Evolutionary conservation across 2,329 filamentous ascomycete genomes (phyloP).

Genomic region (Fusarium sp.): DNA sequence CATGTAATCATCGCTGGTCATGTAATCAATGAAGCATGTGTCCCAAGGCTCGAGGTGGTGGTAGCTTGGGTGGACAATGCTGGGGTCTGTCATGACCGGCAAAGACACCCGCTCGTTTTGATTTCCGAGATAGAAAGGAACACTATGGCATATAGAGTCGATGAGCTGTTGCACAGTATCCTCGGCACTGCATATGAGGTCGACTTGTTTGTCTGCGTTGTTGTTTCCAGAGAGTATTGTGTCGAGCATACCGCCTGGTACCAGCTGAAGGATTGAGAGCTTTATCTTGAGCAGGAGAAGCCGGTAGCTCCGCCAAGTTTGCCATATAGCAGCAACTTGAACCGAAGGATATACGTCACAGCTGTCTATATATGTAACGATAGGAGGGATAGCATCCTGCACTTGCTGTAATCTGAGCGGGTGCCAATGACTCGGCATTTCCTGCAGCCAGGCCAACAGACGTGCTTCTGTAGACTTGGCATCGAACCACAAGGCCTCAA

Average conservation of each 20-base stretch:
- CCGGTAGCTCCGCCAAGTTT: conserved; percentile 29
- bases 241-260: not conserved
- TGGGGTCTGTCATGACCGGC: conserved; percentile 1
- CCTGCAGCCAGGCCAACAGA: conserved; percentile 13
- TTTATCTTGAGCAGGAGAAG: conserved; percentile 19
- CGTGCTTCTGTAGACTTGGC: conserved; percentile 6
- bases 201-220: not conserved
- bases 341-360: conserved; percentile 24
- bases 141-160: conserved; percentile 19
- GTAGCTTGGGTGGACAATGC: conserved; percentile 23
- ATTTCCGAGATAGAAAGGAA: conserved; percentile 30
- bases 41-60: conserved; percentile 5
- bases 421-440: conserved; percentile 15
- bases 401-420: conserved; percentile 7
- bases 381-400: not conserved
- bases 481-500: conserved; percentile 10
- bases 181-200: not conserved
- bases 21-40: conserved; percentile 4
- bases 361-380: conserved; percentile 3
- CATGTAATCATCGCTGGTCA: conserved; percentile 10
- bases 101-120: conserved; percentile 4
- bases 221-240: not conserved
- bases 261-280: conserved; percentile 8
- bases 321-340: conserved; percentile 20
- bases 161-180: conserved; percentile 10